Evolutionary conservation across 1,284 basidiomycete genomes (phyloP), one percentile per base, ranked within the genome.

Genomic region (Heterobasidion irregulare): DNA sequence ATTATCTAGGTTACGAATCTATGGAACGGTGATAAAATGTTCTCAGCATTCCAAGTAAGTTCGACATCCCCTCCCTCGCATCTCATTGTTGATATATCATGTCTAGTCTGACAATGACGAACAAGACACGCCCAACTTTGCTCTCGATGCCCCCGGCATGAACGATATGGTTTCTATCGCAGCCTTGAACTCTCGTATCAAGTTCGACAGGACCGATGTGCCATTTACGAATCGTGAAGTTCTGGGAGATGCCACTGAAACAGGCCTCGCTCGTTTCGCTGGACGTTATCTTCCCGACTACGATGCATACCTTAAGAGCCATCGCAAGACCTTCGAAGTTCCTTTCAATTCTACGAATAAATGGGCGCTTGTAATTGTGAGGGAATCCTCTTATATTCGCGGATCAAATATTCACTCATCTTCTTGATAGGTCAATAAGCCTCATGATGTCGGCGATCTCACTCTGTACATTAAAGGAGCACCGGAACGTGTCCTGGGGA

Each of bases 291-390:
- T 83, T 18, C 57, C 68, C 0, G 74, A 78, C 55, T 85, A 82
- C 57, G 84, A 86, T 61, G 71, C 61, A 13, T 75, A 80, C 58
- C 66, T 77, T 58, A 78, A 76, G 68, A 68, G 67, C 33, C 70
- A 75, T 61, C 72, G 77, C 5, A 83, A 83, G 63, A 78, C 80
- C 13, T 86, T 85, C 59, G 82, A 84, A 68, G 80, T 86, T 12
- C 84, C 84, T 33, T 86, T 86, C 71, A 86, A 86, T 64, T 83
- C 83, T 13, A 79, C 78, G 10, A 85, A 85, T 64, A 86, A 86
- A 69, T 86, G 83, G 83, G 83, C 83, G 10, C 64, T 86, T 55
- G 81, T 82, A 44, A 82, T 85, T 41, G 83, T 84, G 55, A 65
- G 80, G 26, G 6, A 26, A 6, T 26, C 6, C 71, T 38, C 41